Evolutionary conservation across 768 basidiomycete species (phyloP).

Genomic region (Saitozyma podzolica): DNA sequence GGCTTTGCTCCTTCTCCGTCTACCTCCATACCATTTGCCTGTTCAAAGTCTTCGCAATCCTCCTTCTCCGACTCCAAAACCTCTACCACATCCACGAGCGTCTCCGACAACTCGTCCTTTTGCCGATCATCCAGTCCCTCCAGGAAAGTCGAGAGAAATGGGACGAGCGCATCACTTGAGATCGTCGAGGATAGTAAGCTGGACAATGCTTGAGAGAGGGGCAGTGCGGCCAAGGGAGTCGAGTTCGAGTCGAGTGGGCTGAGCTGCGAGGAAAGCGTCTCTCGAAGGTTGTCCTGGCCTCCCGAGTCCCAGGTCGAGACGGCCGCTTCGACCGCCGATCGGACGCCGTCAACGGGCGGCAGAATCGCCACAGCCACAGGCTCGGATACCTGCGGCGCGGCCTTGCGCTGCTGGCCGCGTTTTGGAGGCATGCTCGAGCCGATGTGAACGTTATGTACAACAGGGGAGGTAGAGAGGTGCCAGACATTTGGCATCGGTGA

Average conservation of each 20-base stretch:
- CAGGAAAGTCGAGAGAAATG: constrained; percentile 15
- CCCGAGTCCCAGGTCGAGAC: constrained; percentile 3
- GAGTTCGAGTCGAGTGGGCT: background rate
- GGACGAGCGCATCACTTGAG: constrained; percentile 5
- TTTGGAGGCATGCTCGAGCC: no score
- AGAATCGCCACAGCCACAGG: no score
- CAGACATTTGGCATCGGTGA: no score
- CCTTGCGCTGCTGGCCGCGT: no score
- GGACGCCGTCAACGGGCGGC: constrained; percentile 1
- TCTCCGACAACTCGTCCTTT: constrained; percentile 14
- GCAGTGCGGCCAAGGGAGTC: constrained; percentile 2
- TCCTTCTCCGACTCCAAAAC: constrained; percentile 29
- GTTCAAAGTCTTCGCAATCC: constrained; percentile 17
- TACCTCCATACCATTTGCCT: constrained; percentile 12
- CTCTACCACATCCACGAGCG: constrained; percentile 24
- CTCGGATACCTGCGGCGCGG: no score
- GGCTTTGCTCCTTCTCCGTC: constrained; percentile 1
- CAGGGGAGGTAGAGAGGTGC: no score
- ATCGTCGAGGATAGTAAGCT: background rate
- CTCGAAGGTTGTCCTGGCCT: constrained; percentile 7
- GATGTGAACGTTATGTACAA: no score
- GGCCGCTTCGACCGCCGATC: constrained; percentile 1
- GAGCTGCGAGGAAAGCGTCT: background rate
- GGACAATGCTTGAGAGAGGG: background rate
- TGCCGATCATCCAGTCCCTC: constrained; percentile 15